Evolutionary conservation across 2,329 filamentous ascomycete genomes (phyloP).

Genomic region (Aspergillus sp.): DNA sequence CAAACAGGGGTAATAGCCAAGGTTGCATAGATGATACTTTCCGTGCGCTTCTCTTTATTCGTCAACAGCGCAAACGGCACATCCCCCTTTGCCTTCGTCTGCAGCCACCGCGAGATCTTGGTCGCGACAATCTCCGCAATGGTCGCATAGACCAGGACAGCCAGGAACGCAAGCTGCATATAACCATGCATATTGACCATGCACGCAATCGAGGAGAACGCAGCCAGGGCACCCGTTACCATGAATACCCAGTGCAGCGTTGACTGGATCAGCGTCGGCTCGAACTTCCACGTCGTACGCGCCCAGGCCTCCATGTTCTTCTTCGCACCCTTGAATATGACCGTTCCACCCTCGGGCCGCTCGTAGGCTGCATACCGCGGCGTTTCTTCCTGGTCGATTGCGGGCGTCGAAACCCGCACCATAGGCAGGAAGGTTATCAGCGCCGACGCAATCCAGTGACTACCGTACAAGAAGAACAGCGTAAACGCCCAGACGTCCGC

Average conservation of each 20-base stretch:
- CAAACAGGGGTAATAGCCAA: conserved; percentile 15
- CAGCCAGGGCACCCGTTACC: conserved; percentile 26
- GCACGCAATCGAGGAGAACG: conserved; percentile 30
- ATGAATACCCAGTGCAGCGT: conserved; percentile 32
- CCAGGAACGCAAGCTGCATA: conserved; percentile 32
- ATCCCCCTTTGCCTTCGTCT: conserved; percentile 18
- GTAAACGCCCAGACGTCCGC: conserved; percentile 32
- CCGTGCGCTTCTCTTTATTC: conserved; percentile 4
- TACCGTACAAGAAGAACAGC: conserved; percentile 29
- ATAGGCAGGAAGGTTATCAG: conserved; percentile 25
- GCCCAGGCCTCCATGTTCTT: conserved; percentile 30
- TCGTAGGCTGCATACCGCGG: conserved; percentile 30
- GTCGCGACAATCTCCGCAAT: conserved; percentile 31
- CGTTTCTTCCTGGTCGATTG: conserved; percentile 14
- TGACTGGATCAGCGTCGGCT: conserved; percentile 14
- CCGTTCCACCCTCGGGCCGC: conserved; percentile 31
- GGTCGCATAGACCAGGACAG: conserved; percentile 27
- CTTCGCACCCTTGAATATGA: conserved; percentile 33
- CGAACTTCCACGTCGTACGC: conserved; percentile 31
- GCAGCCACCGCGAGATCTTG: conserved; percentile 24
- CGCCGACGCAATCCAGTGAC: conserved; percentile 29
- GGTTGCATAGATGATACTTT: conserved; percentile 19
- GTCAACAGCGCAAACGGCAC: conserved; percentile 6
- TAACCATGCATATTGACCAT: conserved; percentile 36
- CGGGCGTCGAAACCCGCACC: conserved; percentile 20